Evolutionary conservation across 805 yeast species (phyloP).

Genomic region (Geotrichum ghanense): DNA sequence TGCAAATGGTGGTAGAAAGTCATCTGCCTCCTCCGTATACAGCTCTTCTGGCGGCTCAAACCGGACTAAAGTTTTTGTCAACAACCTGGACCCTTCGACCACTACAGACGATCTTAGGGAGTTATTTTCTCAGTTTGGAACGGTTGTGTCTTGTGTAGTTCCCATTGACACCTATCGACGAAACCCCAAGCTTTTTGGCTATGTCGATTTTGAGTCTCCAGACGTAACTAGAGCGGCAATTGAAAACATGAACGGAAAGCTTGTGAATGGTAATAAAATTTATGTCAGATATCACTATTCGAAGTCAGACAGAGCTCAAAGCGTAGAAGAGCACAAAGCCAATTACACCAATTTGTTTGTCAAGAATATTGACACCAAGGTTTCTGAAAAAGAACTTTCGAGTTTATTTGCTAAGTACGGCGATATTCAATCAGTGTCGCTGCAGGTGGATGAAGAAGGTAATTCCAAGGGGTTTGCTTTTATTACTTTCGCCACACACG

Average conservation of each 20-base stretch:
- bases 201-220: conserved; percentile 48
- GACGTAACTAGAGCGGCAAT: conserved; percentile 56
- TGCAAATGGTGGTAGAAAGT: neutral
- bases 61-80: conserved; percentile 50
- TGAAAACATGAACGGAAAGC: conserved; percentile 36
- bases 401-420: conserved; percentile 36
- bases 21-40: neutral
- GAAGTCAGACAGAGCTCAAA: conserved; percentile 45
- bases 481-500: conserved; percentile 36
- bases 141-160: conserved; percentile 37
- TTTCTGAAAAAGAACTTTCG: conserved; percentile 29
- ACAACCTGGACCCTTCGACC: conserved; percentile 43
- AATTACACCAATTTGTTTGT: conserved; percentile 46
- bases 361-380: conserved; percentile 35
- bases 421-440: conserved; percentile 37
- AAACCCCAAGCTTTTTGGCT: conserved; percentile 45
- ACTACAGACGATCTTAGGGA: conserved; percentile 41
- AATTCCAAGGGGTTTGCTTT: conserved; percentile 44
- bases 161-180: conserved; percentile 35
- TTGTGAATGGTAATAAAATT: conserved; percentile 20
- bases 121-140: conserved; percentile 41
- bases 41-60: neutral
- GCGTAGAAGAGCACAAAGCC: conserved; percentile 33
- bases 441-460: conserved; percentile 34
- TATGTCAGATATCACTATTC: conserved; percentile 57